Conservation (phyloP, 495 filamentous ascomycete genomes). For the Penicillium coffeae region DNA sequence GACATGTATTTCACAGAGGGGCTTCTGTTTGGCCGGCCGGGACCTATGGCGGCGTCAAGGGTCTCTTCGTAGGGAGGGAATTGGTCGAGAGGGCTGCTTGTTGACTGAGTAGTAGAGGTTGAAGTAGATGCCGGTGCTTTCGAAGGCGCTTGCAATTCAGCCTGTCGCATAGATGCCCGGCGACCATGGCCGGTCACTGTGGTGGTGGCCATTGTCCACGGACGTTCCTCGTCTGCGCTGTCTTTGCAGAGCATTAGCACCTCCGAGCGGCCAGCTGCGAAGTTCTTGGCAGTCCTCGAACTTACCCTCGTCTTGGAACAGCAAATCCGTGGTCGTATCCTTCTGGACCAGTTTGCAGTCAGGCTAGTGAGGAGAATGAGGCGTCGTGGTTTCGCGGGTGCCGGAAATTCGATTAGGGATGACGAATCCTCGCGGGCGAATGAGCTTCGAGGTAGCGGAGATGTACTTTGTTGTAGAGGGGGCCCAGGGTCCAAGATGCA, state of each 20-base stretch:
- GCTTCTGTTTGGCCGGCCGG: conserved; percentile 19
- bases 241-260: not conserved
- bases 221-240: not conserved
- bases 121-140: conserved; percentile 18
- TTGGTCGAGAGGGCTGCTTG: conserved; percentile 40
- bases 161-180: conserved; percentile 41
- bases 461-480: conserved; percentile 20
- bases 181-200: conserved; percentile 44
- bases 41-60: conserved; percentile 24
- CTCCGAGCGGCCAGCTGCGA: too few relatives aligned
- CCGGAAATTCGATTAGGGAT: conserved; percentile 18
- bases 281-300: too few relatives aligned
- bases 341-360: too few relatives aligned
- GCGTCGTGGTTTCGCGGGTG: not conserved
- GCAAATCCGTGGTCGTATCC: too few relatives aligned
- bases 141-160: conserved; percentile 33
- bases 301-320: too few relatives aligned
- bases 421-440: conserved; percentile 37
- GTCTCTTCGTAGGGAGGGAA: conserved; percentile 43
- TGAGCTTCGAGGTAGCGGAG: conserved; percentile 23
- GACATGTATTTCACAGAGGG: conserved; percentile 32
- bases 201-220: conserved; percentile 38
- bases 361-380: not conserved
- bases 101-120: conserved; percentile 23
- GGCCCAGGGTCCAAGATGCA: too few relatives aligned